phyloP scores from a whole-genome alignment of 768 basidiomycete species.

The Neoboletus subvelutipes region DNA sequence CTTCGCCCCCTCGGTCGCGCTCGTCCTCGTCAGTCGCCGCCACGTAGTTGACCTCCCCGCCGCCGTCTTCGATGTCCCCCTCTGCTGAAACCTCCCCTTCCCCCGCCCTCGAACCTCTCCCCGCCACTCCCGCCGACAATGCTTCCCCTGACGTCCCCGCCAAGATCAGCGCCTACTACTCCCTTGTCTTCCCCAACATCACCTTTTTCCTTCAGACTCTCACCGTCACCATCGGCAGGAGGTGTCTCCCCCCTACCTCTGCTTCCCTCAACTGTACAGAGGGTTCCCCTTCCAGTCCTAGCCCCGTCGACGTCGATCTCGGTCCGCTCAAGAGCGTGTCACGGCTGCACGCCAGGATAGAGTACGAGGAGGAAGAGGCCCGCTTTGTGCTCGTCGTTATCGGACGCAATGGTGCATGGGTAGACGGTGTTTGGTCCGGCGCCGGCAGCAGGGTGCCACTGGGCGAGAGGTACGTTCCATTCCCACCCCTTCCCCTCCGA shows the following conservation, averaged over 20 bases:
- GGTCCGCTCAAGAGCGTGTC: slow-evolving; percentile 97
- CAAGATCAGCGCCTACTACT: slow-evolving; percentile 92
- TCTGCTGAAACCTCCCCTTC: slow-evolving; percentile 4
- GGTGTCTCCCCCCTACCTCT: slow-evolving; percentile 69
- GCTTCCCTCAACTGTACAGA: slow-evolving; percentile 48
- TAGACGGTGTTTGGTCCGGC: slow-evolving; percentile 94
- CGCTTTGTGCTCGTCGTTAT: slow-evolving; percentile 87
- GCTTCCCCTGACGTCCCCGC: slow-evolving; percentile 41
- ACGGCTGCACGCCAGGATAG: slow-evolving; percentile 93
- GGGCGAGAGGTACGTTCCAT: slow-evolving; percentile 64
- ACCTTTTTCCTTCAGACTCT: slow-evolving; percentile 98
- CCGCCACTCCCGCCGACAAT: slow-evolving; percentile 9
- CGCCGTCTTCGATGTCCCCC: slow-evolving; percentile 28
- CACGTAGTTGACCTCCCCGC: slow-evolving; percentile 11
- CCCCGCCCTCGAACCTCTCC: slow-evolving; percentile 5
- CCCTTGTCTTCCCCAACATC: slow-evolving; percentile 90
- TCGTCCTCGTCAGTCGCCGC: slow-evolving; percentile 6
- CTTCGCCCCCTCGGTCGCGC: slow-evolving; percentile 6
- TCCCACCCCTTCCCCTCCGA: neutral
- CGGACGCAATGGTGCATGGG: slow-evolving; percentile 98
- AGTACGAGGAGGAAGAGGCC: slow-evolving; percentile 87
- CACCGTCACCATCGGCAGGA: slow-evolving; percentile 89
- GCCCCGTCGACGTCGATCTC: slow-evolving; percentile 82
- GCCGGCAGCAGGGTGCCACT: slow-evolving; percentile 86
- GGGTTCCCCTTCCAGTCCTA: slow-evolving; percentile 23